phyloP scores from a whole-genome alignment of 805 yeast genomes.

The Komagataella populi region DNA sequence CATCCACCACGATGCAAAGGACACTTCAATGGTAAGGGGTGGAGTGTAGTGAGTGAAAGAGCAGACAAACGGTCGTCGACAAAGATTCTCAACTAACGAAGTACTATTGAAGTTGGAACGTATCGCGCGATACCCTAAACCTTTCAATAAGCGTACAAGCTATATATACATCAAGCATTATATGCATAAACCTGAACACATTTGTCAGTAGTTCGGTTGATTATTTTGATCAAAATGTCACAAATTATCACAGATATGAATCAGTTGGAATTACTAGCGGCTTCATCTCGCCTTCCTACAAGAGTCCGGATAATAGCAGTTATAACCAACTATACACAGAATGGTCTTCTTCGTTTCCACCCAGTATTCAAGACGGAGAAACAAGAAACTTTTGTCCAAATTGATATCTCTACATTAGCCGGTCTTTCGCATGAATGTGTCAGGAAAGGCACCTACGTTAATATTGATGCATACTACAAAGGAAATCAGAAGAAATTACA shows the following conservation, averaged over 20 bases:
- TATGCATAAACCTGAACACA: background rate
- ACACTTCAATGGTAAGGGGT: background rate
- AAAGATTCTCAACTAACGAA: no score
- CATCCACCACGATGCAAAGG: background rate
- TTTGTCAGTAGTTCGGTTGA: background rate
- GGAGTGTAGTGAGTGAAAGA: no score
- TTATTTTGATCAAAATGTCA: background rate
- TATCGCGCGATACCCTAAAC: background rate
- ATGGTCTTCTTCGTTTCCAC: background rate
- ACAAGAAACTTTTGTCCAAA: background rate
- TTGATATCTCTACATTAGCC: background rate
- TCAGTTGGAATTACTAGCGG: background rate
- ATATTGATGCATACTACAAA: constrained; percentile 4
- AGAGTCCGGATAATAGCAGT: constrained; percentile 1
- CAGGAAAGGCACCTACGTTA: constrained; percentile 4
- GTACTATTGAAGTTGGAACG: no score
- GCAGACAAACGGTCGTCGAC: no score
- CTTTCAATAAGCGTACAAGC: no score
- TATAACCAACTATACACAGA: background rate
- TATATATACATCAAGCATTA: no score
- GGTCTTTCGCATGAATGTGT: background rate
- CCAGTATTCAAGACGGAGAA: background rate
- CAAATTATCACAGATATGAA: background rate
- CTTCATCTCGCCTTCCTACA: background rate
- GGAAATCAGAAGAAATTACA: constrained; percentile 2